Conservation (phyloP, 169 alveolate species). For the Cryptosporidium baileyi region DNA sequence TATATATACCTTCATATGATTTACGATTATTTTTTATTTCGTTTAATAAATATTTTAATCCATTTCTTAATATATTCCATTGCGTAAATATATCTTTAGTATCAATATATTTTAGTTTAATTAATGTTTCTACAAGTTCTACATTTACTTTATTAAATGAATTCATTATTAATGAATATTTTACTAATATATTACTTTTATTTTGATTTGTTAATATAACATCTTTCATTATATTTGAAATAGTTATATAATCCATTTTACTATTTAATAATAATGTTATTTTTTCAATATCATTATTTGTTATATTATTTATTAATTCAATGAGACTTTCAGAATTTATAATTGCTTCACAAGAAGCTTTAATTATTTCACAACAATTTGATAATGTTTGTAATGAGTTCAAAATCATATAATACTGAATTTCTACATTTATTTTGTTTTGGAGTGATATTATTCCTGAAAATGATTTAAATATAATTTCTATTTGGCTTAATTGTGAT, state of each 20-base stretch:
- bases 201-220: neutral
- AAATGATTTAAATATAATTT: slow-evolving; percentile 10
- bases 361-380: slow-evolving; percentile 24
- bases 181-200: slow-evolving; percentile 1
- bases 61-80: slow-evolving; percentile 44
- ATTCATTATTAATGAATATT: slow-evolving; percentile 16
- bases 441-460: slow-evolving; percentile 3
- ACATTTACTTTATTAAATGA: slow-evolving; percentile 7
- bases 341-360: slow-evolving; percentile 29
- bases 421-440: slow-evolving; percentile 24
- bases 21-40: slow-evolving; percentile 49
- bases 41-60: slow-evolving; percentile 9
- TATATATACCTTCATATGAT: slow-evolving; percentile 58
- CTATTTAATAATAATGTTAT: slow-evolving; percentile 13
- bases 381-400: slow-evolving; percentile 17
- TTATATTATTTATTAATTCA: slow-evolving; percentile 29
- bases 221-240: neutral
- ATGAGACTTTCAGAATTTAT: slow-evolving; percentile 56
- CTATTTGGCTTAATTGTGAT: slow-evolving; percentile 5
- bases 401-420: slow-evolving; percentile 28
- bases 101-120: slow-evolving; percentile 23
- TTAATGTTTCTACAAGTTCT: slow-evolving; percentile 14
- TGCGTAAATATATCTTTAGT: slow-evolving; percentile 29
- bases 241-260: slow-evolving; percentile 18
- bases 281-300: slow-evolving; percentile 24